These are phyloP conservation scores for Sclerotinia subarctica DNA, from an alignment of 2,329 filamentous ascomycete genomes.

Conservation along the genomic window DNA sequence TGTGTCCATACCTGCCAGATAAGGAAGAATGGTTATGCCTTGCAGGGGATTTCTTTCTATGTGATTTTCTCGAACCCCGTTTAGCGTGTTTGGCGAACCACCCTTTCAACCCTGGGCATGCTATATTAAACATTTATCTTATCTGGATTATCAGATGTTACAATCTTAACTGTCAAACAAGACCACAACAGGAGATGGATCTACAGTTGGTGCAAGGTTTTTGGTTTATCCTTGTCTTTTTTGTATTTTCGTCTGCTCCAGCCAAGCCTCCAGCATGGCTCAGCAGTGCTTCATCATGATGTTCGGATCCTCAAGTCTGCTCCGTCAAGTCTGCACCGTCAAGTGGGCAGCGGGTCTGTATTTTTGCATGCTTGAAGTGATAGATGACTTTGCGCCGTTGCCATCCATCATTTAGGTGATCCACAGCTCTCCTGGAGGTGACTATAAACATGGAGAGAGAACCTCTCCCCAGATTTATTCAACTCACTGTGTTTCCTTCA, in stretches of 20 bases:
- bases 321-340: not conserved
- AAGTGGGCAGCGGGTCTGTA: not conserved
- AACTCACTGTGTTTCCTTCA: not conserved
- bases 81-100: slow-evolving; percentile 6
- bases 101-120: not conserved
- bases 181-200: not conserved
- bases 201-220: slow-evolving; percentile 6
- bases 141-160: slow-evolving; percentile 7
- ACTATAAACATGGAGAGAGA: slow-evolving; percentile 15
- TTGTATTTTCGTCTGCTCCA: not conserved
- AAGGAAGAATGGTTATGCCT: slow-evolving; percentile 3
- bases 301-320: slow-evolving; percentile 1
- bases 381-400: slow-evolving; percentile 10
- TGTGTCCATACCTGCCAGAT: slow-evolving; percentile 3
- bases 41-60: not conserved
- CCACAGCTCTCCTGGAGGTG: slow-evolving; percentile 1
- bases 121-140: slow-evolving; percentile 11
- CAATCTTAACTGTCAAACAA: not conserved
- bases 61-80: slow-evolving; percentile 8
- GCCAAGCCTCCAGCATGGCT: too few relatives aligned
- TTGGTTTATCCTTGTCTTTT: not conserved
- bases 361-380: slow-evolving; percentile 8
- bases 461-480: not conserved
- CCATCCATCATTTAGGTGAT: not conserved
- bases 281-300: not conserved